phyloP scores from a whole-genome alignment of 169 alveolate genomes.

The Plasmodium berghei region DNA sequence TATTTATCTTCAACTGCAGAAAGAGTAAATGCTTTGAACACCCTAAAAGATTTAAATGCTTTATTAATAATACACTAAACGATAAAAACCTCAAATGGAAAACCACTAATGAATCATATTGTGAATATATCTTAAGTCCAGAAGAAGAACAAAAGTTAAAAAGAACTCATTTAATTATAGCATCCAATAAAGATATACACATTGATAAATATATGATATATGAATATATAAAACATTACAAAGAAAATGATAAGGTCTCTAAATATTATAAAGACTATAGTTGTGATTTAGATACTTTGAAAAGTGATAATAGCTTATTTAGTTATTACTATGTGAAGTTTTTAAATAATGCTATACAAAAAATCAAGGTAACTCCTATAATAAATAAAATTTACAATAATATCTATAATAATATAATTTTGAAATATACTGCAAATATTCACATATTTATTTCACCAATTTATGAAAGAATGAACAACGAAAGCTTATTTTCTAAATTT shows the following conservation, averaged over 20 bases:
- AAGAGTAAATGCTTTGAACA: constrained; percentile 15
- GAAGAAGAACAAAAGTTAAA: constrained; percentile 58
- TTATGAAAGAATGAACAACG: constrained; percentile 68
- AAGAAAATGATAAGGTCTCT: constrained; percentile 36
- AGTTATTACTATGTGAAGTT: constrained; percentile 27
- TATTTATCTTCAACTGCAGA: background rate
- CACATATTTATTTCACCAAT: constrained; percentile 68
- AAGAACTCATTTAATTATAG: constrained; percentile 28
- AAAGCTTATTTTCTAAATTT: constrained; percentile 24
- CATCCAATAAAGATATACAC: constrained; percentile 33
- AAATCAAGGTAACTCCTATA: constrained; percentile 30
- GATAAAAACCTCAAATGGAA: constrained; percentile 56
- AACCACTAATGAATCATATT: constrained; percentile 69
- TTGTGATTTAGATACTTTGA: constrained; percentile 33
- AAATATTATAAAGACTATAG: constrained; percentile 46
- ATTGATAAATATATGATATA: constrained; percentile 40
- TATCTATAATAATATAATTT: constrained; percentile 38
- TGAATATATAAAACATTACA: constrained; percentile 65
- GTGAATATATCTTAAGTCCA: constrained; percentile 59
- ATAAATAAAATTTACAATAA: constrained; percentile 48
- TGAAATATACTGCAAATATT: constrained; percentile 25
- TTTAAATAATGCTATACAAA: constrained; percentile 24
- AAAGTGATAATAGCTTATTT: constrained; percentile 18
- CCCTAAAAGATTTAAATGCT: constrained; percentile 64
- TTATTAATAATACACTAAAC: constrained; percentile 26